A percentile compares a stretch with the other conserved stretches of the same genome.
These are phyloP conservation scores for Termitomyces sp. DNA, from an alignment of 768 basidiomycete species.

Conservation along the genomic window DNA sequence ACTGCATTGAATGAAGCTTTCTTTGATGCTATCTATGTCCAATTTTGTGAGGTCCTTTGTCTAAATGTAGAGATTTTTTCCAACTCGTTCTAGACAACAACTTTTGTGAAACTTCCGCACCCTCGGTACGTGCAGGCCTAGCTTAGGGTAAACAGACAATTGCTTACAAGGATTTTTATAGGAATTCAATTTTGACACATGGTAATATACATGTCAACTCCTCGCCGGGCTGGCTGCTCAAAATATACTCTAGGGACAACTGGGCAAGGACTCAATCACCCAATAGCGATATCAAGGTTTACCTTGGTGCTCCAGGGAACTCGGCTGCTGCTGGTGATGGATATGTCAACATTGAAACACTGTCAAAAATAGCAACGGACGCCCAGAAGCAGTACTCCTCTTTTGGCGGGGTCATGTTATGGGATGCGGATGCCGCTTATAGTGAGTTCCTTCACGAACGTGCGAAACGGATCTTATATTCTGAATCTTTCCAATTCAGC, in stretches of 20 bases:
- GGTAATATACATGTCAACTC: constrained; percentile 26
- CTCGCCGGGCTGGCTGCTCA: background rate
- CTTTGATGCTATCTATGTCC: constrained; percentile 71
- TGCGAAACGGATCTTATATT: background rate
- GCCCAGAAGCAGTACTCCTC: constrained; percentile 49
- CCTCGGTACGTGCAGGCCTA: constrained; percentile 22
- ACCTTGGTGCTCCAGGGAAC: constrained; percentile 52
- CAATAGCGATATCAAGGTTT: constrained; percentile 54
- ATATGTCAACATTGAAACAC: constrained; percentile 39
- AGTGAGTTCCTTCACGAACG: constrained; percentile 29
- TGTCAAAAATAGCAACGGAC: constrained; percentile 34
- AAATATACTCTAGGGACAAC: constrained; percentile 33
- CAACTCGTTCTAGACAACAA: constrained; percentile 40
- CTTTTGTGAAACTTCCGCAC: constrained; percentile 40
- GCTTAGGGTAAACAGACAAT: background rate
- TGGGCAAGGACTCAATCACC: constrained; percentile 58
- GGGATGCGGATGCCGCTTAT: constrained; percentile 35
- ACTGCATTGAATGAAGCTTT: constrained; percentile 49
- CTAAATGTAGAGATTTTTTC: background rate
- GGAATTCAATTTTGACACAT: constrained; percentile 47
- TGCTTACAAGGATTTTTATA: constrained; percentile 12
- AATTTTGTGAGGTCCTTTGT: constrained; percentile 42
- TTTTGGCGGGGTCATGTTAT: constrained; percentile 53
- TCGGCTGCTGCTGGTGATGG: constrained; percentile 45
- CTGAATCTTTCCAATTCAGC: constrained; percentile 17